These are phyloP conservation scores for Smallanthus sonchifolius DNA, from an alignment of 129 eudicot species.

Conservation along the genomic window DNA sequence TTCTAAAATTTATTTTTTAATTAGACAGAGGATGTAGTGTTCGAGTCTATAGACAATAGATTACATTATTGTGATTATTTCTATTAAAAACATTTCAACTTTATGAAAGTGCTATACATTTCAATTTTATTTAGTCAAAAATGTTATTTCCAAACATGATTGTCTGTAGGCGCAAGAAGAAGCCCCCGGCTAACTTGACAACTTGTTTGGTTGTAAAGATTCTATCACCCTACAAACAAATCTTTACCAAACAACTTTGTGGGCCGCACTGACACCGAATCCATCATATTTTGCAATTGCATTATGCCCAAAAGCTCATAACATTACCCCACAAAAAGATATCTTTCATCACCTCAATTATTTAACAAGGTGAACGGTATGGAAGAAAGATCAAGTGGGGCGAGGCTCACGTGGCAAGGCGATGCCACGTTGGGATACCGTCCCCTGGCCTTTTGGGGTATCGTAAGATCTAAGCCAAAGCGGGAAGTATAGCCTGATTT, in stretches of 20 bases:
- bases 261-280: not conserved
- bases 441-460: no score
- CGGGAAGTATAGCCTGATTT: no score
- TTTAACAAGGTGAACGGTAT: no score
- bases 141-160: not conserved
- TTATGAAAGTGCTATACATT: not conserved
- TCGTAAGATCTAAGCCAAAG: no score
- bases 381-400: no score
- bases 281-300: not conserved
- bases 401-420: no score
- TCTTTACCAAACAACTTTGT: not conserved
- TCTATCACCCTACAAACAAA: no score
- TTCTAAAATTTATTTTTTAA: no score
- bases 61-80: not conserved
- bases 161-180: not conserved
- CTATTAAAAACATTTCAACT: not conserved
- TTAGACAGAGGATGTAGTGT: no score
- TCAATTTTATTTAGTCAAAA: not conserved
- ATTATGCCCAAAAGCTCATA: conserved; percentile 6
- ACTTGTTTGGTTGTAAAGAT: not conserved
- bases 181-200: not conserved
- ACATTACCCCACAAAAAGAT: conserved; percentile 7
- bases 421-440: no score
- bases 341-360: conserved; percentile 3
- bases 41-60: not conserved